phyloP scores from a whole-genome alignment of 2,329 filamentous ascomycete species.

The Colletotrichum tofieldiae region DNA sequence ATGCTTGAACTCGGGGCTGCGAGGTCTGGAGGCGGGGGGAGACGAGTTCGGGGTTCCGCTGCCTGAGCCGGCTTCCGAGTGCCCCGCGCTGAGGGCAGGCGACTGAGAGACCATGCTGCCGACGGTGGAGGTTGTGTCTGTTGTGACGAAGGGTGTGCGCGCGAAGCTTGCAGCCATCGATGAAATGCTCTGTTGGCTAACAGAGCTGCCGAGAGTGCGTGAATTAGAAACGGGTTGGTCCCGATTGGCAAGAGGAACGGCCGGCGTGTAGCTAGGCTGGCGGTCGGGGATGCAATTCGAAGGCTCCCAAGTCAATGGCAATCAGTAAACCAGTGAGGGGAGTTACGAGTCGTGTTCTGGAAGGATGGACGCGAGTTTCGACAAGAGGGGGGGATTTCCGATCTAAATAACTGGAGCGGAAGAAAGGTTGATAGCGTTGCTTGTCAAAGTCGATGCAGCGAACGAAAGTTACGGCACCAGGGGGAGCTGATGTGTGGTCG shows the following conservation, averaged over 20 bases:
- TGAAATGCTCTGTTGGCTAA: constrained; percentile 10
- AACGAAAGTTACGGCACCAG: background rate
- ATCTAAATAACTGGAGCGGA: constrained; percentile 31
- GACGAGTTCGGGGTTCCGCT: constrained; percentile 43
- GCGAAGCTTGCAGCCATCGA: constrained; percentile 39
- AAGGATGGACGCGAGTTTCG: background rate
- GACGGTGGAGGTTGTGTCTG: constrained; percentile 40
- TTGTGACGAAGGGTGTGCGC: constrained; percentile 27
- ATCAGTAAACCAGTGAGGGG: background rate
- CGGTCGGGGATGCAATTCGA: background rate
- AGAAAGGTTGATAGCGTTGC: constrained; percentile 11
- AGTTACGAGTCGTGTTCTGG: background rate
- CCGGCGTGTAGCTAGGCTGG: background rate
- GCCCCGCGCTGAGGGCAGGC: constrained; percentile 33
- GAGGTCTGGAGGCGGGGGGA: constrained; percentile 42
- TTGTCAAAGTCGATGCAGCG: constrained; percentile 18
- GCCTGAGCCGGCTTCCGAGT: constrained; percentile 42
- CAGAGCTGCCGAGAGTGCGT: constrained; percentile 18
- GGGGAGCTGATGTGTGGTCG: background rate
- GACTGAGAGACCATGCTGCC: constrained; percentile 40
- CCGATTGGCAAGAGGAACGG: constrained; percentile 7
- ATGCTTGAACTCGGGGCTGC: constrained; percentile 42
- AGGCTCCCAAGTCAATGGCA: background rate
- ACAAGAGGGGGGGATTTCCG: background rate
- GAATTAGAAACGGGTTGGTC: constrained; percentile 14